These are phyloP conservation scores for Verticillium nubilum DNA, from an alignment of 2,329 filamentous ascomycete species.

Conservation along the genomic window DNA sequence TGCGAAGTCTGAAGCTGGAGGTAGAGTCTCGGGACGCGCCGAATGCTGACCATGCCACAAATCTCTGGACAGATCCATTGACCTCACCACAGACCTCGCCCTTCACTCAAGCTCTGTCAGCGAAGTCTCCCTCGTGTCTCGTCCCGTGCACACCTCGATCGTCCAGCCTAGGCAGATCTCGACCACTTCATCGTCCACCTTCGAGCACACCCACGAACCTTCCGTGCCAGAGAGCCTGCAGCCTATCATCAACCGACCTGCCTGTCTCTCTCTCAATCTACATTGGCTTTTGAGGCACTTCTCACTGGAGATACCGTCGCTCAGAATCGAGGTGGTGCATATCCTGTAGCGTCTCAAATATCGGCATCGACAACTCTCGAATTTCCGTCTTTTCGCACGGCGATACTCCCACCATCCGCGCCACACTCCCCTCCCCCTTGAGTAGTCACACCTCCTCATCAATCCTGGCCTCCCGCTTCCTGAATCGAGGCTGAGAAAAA, in stretches of 20 bases:
- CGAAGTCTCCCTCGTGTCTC: background rate
- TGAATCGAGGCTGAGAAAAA: background rate
- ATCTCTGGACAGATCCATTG: background rate
- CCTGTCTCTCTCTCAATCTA: background rate
- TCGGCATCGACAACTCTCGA: too few species aligned
- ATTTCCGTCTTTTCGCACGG: too few species aligned
- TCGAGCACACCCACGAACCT: background rate
- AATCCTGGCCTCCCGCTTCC: background rate
- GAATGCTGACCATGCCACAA: background rate
- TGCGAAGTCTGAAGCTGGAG: background rate
- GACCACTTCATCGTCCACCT: background rate
- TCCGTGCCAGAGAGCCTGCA: background rate
- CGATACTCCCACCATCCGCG: too few species aligned
- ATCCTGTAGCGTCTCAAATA: too few species aligned
- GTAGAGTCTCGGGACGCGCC: background rate
- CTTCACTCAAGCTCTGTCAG: background rate
- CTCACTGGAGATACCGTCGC: background rate
- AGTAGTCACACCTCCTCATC: background rate
- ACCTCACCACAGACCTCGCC: background rate
- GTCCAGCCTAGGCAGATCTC: background rate
- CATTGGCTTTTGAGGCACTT: background rate
- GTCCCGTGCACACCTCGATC: background rate
- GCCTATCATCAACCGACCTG: background rate
- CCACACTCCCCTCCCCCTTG: too few species aligned
- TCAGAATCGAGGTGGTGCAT: too few species aligned